Percentiles rank a stretch among this genome's conserved stretches.
These are phyloP conservation scores for Grifola frondosa DNA, from an alignment of 1,284 basidiomycete species.

Conservation along the genomic window DNA sequence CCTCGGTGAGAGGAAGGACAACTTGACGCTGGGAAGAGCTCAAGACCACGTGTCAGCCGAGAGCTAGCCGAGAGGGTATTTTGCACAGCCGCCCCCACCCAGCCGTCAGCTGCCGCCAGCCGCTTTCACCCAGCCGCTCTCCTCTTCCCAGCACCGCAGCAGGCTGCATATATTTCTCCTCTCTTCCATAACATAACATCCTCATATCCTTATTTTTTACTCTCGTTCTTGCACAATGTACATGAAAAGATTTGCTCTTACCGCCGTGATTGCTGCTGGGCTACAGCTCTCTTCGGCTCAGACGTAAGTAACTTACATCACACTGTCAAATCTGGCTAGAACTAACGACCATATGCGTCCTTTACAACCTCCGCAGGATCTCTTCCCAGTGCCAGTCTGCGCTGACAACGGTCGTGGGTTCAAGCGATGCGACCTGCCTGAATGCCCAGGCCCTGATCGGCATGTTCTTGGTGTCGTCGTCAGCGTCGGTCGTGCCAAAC, in stretches of 20 bases:
- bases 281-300: conserved; percentile 45
- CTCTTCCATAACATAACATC: conserved; percentile 3
- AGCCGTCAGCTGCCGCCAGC: too few species aligned
- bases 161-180: conserved; percentile 17
- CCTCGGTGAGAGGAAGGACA: too few species aligned
- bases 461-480: conserved; percentile 37
- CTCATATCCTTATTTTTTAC: conserved; percentile 7
- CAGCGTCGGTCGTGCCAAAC: conserved; percentile 48
- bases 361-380: conserved; percentile 26
- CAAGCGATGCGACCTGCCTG: conserved; percentile 52
- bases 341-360: background rate
- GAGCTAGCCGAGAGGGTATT: too few species aligned
- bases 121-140: conserved; percentile 6
- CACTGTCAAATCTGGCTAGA: conserved; percentile 3
- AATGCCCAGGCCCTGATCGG: conserved; percentile 47
- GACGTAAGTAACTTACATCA: conserved; percentile 35
- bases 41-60: too few species aligned
- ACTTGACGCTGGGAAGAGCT: too few species aligned
- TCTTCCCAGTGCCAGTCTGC: conserved; percentile 39
- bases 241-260: conserved; percentile 27
- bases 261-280: conserved; percentile 34
- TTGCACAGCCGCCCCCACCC: too few species aligned
- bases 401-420: conserved; percentile 39
- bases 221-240: conserved; percentile 8
- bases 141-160: conserved; percentile 18